Evolutionary conservation across 1,284 basidiomycete species (phyloP).

Genomic region (Pyrrhoderma lamaoense): DNA sequence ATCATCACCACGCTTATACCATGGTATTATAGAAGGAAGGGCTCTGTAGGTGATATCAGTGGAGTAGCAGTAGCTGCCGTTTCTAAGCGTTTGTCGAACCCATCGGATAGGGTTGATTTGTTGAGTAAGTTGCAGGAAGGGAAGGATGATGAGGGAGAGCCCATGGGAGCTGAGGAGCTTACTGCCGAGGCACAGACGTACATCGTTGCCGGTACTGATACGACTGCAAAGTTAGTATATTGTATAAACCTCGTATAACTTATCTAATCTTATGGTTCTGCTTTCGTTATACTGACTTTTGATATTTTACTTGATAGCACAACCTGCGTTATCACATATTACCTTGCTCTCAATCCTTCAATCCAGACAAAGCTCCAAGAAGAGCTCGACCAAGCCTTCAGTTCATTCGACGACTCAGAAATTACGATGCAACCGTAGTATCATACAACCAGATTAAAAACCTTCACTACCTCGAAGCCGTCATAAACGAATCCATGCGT

Average conservation of each 20-base stretch:
- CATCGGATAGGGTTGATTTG: conserved; percentile 13
- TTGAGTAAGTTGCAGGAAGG: conserved; percentile 25
- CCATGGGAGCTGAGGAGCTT: conserved; percentile 39
- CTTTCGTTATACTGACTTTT: too few relatives aligned
- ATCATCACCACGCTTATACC: conserved; percentile 49
- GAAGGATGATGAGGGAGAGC: conserved; percentile 39
- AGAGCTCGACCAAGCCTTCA: conserved; percentile 75
- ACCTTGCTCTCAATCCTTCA: conserved; percentile 62
- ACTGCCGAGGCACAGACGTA: conserved; percentile 45
- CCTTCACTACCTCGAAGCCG: conserved; percentile 71
- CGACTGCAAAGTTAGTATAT: conserved; percentile 71
- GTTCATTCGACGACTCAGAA: conserved; percentile 35
- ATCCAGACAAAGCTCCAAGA: conserved; percentile 67
- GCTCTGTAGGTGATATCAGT: conserved; percentile 29
- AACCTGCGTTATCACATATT: conserved; percentile 49
- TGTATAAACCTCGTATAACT: too few relatives aligned
- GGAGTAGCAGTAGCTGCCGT: conserved; percentile 73
- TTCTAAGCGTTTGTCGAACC: conserved; percentile 13
- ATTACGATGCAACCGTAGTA: conserved; percentile 41
- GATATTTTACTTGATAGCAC: too few relatives aligned
- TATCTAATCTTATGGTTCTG: too few relatives aligned
- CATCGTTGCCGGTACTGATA: conserved; percentile 43
- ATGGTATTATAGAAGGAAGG: conserved; percentile 67
- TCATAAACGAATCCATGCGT: conserved; percentile 78
- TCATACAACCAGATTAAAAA: conserved; percentile 55